Conservation (phyloP, 1,284 basidiomycete genomes). For the Ceraceosorus bombacis region DNA sequence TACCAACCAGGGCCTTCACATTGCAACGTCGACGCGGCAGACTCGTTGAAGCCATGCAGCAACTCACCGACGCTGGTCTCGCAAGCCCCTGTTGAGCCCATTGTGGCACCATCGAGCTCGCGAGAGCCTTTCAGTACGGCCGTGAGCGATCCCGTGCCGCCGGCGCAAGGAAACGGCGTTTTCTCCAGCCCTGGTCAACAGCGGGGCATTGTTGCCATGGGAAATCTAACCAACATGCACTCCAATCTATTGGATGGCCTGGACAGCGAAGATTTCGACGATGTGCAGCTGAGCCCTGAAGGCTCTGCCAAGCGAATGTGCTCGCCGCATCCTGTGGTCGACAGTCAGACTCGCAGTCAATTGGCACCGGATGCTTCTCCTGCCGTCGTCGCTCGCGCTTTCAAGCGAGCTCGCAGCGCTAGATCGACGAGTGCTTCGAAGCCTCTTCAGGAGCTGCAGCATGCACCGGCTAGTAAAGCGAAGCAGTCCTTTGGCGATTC, state of each 20-base stretch:
- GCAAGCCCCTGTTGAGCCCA: too few relatives aligned
- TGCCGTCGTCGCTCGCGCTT: background rate
- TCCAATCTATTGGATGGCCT: background rate
- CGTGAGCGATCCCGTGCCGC: too few relatives aligned
- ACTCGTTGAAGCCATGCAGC: too few relatives aligned
- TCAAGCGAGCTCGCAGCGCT: background rate
- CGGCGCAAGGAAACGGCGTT: too few relatives aligned
- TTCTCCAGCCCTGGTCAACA: too few relatives aligned
- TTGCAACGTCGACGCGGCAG: too few relatives aligned
- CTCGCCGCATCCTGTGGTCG: background rate
- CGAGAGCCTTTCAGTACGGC: too few relatives aligned
- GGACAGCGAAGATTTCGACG: background rate
- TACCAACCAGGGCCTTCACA: too few relatives aligned
- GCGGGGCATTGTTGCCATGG: too few relatives aligned
- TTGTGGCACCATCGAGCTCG: too few relatives aligned
- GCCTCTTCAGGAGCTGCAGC: too few relatives aligned
- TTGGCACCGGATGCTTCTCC: background rate
- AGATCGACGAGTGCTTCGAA: background rate
- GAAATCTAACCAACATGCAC: background rate
- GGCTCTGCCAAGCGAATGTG: background rate
- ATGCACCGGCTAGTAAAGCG: background rate
- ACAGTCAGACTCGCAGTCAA: background rate
- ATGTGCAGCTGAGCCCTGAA: background rate
- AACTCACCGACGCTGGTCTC: too few relatives aligned
- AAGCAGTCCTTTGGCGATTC: background rate